Conservation (phyloP, 352 stramenopile genomes). For the Blastocystis sp. region DNA sequence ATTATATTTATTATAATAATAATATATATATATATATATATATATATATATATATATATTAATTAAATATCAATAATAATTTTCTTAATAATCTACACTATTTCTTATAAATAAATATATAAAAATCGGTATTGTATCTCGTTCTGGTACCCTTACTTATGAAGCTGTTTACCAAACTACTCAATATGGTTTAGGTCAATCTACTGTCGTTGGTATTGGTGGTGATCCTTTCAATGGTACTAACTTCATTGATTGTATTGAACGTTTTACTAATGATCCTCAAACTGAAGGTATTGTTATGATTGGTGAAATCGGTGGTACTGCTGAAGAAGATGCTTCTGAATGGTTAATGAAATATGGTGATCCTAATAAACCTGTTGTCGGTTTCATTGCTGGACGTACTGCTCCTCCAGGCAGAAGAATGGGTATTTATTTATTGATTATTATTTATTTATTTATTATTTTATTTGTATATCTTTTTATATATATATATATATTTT, state of each 20-base stretch:
- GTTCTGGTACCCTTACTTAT: constrained; percentile 91
- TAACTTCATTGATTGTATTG: constrained; percentile 98
- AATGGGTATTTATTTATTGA: constrained; percentile 58
- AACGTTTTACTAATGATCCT: constrained; percentile 93
- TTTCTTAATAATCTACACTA: too few species aligned
- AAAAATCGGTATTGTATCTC: constrained; percentile 93
- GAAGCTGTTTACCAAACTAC: constrained; percentile 95
- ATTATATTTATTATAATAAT: too few species aligned
- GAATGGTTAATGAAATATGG: constrained; percentile 89
- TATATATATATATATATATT: too few species aligned
- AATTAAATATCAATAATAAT: too few species aligned
- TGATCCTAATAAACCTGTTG: constrained; percentile 92
- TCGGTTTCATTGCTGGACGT: constrained; percentile 95
- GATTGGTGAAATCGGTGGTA: constrained; percentile 97
- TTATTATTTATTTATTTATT: not conserved
- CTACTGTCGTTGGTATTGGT: constrained; percentile 94
- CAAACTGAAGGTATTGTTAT: constrained; percentile 95
- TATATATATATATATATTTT: too few species aligned
- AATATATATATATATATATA: too few species aligned
- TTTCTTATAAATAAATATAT: too few species aligned
- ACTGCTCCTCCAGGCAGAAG: constrained; percentile 85
- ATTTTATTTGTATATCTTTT: too few species aligned
- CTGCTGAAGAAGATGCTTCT: constrained; percentile 85
- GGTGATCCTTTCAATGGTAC: constrained; percentile 98
- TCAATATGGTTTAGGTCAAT: constrained; percentile 77